A percentile compares a stretch with the other conserved stretches of the same genome.
Evolutionary conservation across 1,139 yeast genomes (phyloP).

Genomic region (Meyerozyma elateridarum): DNA sequence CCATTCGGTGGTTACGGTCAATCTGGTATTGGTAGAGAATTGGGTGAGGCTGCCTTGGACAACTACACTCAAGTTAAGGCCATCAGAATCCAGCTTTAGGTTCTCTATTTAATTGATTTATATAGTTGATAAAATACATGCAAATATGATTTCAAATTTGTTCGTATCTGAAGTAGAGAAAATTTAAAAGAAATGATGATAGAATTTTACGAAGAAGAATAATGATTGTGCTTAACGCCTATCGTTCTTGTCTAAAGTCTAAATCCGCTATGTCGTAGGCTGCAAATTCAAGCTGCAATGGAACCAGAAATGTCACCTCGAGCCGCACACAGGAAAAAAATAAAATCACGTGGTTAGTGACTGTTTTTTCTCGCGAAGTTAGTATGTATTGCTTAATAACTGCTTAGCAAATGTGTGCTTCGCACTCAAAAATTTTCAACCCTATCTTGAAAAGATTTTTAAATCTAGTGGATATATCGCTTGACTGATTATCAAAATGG

Average conservation of each 20-base stretch:
- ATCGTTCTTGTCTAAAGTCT: too few species aligned
- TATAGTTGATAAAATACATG: background rate
- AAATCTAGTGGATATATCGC: too few species aligned
- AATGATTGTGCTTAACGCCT: too few species aligned
- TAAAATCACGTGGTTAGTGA: background rate
- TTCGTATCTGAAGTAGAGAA: too few species aligned
- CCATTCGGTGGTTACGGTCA: constrained; percentile 86
- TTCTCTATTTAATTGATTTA: too few species aligned
- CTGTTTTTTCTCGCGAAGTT: constrained; percentile 2
- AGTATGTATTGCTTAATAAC: background rate
- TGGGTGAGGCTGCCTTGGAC: constrained; percentile 80
- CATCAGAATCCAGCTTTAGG: constrained; percentile 50
- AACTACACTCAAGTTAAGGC: constrained; percentile 82
- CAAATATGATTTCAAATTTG: too few species aligned
- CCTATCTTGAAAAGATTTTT: constrained; percentile 3
- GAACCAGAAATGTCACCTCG: too few species aligned
- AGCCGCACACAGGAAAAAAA: background rate
- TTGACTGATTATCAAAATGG: constrained; percentile 4
- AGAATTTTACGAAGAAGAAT: too few species aligned
- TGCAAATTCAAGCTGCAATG: too few species aligned
- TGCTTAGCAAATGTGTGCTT: constrained; percentile 1
- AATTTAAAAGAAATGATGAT: too few species aligned
- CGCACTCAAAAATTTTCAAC: constrained; percentile 5
- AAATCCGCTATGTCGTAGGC: too few species aligned
- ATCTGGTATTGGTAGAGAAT: constrained; percentile 90